Evolutionary conservation across 331 rosid species (phyloP).

Genomic region (Phaseolus coccineus): DNA sequence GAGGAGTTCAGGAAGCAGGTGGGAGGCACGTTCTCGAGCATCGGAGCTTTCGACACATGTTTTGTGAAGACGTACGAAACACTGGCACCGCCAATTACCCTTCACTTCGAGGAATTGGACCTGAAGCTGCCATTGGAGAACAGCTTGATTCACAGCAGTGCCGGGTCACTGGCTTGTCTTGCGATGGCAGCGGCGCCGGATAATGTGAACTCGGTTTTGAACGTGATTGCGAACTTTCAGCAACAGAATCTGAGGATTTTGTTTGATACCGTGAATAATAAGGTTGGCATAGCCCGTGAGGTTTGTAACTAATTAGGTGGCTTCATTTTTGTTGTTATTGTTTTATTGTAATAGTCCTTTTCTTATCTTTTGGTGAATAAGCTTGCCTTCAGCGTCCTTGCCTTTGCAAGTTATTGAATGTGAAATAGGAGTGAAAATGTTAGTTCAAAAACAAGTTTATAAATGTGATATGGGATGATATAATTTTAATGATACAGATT

Average conservation of each 20-base stretch:
- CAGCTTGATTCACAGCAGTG: constrained; percentile 83
- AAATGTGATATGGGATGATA: no score
- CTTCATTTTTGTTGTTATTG: background rate
- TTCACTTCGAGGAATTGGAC: constrained; percentile 69
- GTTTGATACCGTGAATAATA: constrained; percentile 79
- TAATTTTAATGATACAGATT: no score
- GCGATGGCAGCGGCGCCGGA: constrained; percentile 89
- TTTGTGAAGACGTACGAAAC: constrained; percentile 57
- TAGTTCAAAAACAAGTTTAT: no score
- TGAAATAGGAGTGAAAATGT: background rate
- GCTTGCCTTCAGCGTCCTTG: background rate
- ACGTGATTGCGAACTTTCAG: constrained; percentile 91
- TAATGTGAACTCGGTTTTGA: constrained; percentile 85
- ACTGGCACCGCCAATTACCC: constrained; percentile 61
- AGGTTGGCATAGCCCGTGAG: constrained; percentile 89
- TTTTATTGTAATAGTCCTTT: background rate
- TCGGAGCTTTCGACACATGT: constrained; percentile 93
- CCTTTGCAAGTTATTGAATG: constrained; percentile 19
- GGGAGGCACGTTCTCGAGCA: constrained; percentile 60
- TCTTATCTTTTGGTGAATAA: constrained; percentile 18
- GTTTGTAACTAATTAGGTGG: constrained; percentile 64
- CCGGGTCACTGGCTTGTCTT: constrained; percentile 83
- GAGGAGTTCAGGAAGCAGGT: constrained; percentile 88
- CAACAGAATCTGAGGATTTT: constrained; percentile 87
- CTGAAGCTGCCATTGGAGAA: constrained; percentile 76